Evolutionary conservation across 2,329 filamentous ascomycete species (phyloP).

Genomic region (Elsinoe ampelina): DNA sequence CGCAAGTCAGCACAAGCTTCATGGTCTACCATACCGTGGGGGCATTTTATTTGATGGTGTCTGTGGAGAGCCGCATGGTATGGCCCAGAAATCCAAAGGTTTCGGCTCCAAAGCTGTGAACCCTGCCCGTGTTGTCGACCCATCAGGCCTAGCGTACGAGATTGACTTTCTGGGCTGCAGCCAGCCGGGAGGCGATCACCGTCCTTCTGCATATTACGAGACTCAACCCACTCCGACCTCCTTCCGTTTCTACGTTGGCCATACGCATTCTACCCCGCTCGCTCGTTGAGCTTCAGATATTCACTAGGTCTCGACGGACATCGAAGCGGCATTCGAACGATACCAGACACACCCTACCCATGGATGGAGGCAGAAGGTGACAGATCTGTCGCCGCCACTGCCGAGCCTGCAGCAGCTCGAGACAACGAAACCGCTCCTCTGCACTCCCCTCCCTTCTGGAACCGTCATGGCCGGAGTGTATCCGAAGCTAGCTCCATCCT

Average conservation of each 20-base stretch:
- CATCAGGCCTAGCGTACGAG: neutral
- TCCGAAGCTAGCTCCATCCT: constrained; percentile 29
- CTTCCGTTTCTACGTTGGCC: constrained; percentile 5
- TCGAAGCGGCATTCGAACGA: constrained; percentile 10
- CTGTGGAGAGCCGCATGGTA: constrained; percentile 8
- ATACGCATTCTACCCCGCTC: neutral
- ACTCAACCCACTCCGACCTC: constrained; percentile 6
- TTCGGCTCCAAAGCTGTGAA: constrained; percentile 1
- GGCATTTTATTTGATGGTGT: neutral
- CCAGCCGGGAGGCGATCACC: neutral
- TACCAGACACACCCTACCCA: constrained; percentile 2
- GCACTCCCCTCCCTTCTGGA: constrained; percentile 37
- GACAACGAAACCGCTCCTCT: constrained; percentile 6
- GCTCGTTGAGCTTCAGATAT: neutral
- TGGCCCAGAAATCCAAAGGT: neutral
- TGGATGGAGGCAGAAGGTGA: constrained; percentile 13
- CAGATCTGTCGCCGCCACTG: neutral
- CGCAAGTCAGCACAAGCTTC: constrained; percentile 7
- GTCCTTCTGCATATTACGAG: constrained; percentile 11
- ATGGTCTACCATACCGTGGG: neutral
- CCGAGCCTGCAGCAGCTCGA: constrained; percentile 6
- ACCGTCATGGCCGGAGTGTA: constrained; percentile 31
- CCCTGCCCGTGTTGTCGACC: constrained; percentile 7
- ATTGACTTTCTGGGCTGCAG: constrained; percentile 6
- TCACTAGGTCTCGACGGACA: neutral